Evolutionary conservation across 2,329 filamentous ascomycete species (phyloP), one percentile per base, ranked within the genome.

Genomic region (Alternaria sp.): DNA sequence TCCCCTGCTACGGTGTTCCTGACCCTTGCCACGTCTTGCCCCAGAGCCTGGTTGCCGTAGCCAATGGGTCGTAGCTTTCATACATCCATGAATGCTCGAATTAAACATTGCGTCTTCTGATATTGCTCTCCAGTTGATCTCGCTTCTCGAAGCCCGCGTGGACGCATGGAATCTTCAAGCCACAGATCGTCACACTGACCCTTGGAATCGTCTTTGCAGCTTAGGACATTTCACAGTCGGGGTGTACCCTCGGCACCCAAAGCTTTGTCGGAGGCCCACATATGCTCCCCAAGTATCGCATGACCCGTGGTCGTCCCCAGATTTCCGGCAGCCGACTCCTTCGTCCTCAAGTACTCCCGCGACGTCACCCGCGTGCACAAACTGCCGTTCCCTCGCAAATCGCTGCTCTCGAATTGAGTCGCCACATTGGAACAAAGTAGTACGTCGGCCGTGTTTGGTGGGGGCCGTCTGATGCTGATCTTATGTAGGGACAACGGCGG

Each of bases 141-240:
- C 75, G 75, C 76, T 79, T 79, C 76, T 78, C 73, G 77, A 78
- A 77, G 74, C 71, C 71, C 69, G 68, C 71, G 70, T 74, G 69
- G 69, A 75, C 67, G 75, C 77, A 78, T 78, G 73, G 77, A 78
- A 78, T 65, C 63, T 66, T 73, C 75, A 77, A 73, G 73, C 72
- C 74, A 74, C 74, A 59, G 77, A 76, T 75, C 67, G 73, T 71
- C 67, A 69, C 70, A 73, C 74, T 75, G 72, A 69, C 67, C 67
- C 65, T 67, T 57, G 45, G 47, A 59, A 56, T 36, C 67, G 67
- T 67, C 65, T 65, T 67, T 63, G 51, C 57, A 69, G 69, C 74
- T 69, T 71, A 74, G 71, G 70, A 73, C 70, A 43, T 65, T 49
- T 63, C 51, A 68, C 65, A 65, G 65, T 70, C 66, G 70, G 70